phyloP scores from a whole-genome alignment of 345 rosid genomes.

The Salix arbutifolia region DNA sequence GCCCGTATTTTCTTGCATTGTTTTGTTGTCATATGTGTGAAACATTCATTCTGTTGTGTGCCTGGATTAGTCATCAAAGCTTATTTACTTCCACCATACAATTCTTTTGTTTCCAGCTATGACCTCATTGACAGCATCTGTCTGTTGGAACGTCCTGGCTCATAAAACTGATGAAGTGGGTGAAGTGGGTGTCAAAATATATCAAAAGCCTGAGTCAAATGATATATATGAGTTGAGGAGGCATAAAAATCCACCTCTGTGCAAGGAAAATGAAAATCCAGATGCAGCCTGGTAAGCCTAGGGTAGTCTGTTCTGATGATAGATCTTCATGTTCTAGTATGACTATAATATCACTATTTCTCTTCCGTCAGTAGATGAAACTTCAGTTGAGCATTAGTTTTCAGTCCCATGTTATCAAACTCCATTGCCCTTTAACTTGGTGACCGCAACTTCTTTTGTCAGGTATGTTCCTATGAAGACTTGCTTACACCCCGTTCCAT shows the following conservation, averaged over 20 bases:
- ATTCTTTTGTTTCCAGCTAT: constrained; percentile 52
- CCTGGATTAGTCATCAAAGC: neutral
- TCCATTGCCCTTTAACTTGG: neutral
- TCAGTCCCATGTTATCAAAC: neutral
- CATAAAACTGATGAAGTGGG: constrained; percentile 87
- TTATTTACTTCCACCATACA: neutral
- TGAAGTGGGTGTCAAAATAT: constrained; percentile 82
- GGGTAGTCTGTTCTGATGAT: constrained; percentile 5
- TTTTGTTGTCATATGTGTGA: neutral
- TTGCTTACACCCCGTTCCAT: constrained; percentile 74
- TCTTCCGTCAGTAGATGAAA: too few species aligned
- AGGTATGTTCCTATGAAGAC: constrained; percentile 81
- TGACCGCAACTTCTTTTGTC: constrained; percentile 9
- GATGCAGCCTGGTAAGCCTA: constrained; percentile 86
- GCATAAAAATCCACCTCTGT: constrained; percentile 74
- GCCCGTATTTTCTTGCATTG: neutral
- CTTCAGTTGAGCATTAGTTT: neutral
- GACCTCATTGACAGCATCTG: constrained; percentile 67
- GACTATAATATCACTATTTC: too few species aligned
- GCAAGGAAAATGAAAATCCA: constrained; percentile 84
- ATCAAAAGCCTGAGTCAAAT: constrained; percentile 90
- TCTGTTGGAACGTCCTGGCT: constrained; percentile 92
- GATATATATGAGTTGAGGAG: constrained; percentile 78
- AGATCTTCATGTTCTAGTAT: constrained; percentile 3
- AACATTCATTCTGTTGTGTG: neutral